Conservation (phyloP, 345 rosid species). For the Boechera stricta region DNA sequence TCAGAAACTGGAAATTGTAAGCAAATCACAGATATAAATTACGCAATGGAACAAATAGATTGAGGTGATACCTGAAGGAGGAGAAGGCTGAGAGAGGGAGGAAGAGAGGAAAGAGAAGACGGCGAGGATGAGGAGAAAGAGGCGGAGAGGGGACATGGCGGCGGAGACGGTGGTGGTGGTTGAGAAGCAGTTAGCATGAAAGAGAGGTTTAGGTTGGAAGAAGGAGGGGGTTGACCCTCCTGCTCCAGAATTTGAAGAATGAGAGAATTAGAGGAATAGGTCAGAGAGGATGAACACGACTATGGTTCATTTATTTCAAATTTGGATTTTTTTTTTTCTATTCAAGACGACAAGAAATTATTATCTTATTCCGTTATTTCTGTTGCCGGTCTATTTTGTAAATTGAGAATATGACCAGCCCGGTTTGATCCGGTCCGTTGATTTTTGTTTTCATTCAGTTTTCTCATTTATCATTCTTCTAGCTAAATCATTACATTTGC, state of each 20-base stretch:
- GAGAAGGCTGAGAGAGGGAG: conserved; percentile 53
- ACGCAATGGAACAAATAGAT: background rate
- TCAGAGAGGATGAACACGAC: conserved; percentile 31
- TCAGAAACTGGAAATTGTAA: background rate
- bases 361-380: conserved; percentile 42
- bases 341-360: background rate
- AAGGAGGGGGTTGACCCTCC: conserved; percentile 57
- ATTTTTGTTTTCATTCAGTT: too few relatives aligned
- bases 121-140: conserved; percentile 41
- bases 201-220: conserved; percentile 36
- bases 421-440: conserved; percentile 5
- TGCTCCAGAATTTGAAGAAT: conserved; percentile 41
- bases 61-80: conserved; percentile 47
- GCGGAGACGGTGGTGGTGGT: conserved; percentile 24
- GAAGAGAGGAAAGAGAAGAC: conserved; percentile 44
- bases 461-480: background rate
- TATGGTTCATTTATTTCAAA: conserved; percentile 1
- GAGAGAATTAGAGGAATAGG: conserved; percentile 53
- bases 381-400: conserved; percentile 26
- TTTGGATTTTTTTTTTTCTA: background rate
- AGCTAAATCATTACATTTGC: background rate
- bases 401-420: conserved; percentile 11
- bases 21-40: background rate
- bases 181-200: conserved; percentile 23
- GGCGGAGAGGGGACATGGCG: conserved; percentile 44